Conservation (phyloP, 768 basidiomycete genomes). For the Lactarius psammicola region DNA sequence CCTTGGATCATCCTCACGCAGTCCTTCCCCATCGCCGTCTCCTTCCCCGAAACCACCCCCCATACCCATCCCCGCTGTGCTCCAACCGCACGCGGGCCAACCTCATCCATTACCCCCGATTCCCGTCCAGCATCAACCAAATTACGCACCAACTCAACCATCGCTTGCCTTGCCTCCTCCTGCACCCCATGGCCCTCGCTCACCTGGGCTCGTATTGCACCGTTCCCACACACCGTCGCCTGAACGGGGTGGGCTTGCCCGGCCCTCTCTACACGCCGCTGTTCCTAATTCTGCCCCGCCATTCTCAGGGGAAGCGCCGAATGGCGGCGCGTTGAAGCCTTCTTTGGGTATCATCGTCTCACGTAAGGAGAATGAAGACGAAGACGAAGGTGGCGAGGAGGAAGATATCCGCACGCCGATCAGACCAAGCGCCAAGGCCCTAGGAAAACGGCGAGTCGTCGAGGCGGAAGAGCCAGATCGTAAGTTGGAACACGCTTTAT, state of each 20-base stretch:
- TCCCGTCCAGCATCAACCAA: constrained; percentile 29
- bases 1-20: constrained; percentile 42
- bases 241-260: constrained; percentile 38
- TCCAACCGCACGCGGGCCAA: constrained; percentile 33
- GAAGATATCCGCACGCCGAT: constrained; percentile 41
- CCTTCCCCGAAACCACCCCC: constrained; percentile 40
- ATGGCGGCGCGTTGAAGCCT: constrained; percentile 13
- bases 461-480: constrained; percentile 50
- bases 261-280: constrained; percentile 4
- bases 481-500: constrained; percentile 35
- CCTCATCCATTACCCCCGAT: constrained; percentile 43
- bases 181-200: constrained; percentile 71
- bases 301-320: constrained; percentile 16
- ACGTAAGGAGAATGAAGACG: neutral
- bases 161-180: constrained; percentile 63
- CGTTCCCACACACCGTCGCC: constrained; percentile 74
- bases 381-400: constrained; percentile 31
- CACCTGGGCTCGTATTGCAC: constrained; percentile 45
- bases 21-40: constrained; percentile 46
- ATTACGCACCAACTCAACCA: constrained; percentile 34
- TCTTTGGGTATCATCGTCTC: constrained; percentile 12
- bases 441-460: constrained; percentile 75
- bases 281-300: constrained; percentile 9
- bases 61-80: constrained; percentile 34
- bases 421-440: constrained; percentile 80